Base-by-base conservation (phyloP, 1,284 basidiomycete genomes). In the Anthracocystis walkeri region DNA sequence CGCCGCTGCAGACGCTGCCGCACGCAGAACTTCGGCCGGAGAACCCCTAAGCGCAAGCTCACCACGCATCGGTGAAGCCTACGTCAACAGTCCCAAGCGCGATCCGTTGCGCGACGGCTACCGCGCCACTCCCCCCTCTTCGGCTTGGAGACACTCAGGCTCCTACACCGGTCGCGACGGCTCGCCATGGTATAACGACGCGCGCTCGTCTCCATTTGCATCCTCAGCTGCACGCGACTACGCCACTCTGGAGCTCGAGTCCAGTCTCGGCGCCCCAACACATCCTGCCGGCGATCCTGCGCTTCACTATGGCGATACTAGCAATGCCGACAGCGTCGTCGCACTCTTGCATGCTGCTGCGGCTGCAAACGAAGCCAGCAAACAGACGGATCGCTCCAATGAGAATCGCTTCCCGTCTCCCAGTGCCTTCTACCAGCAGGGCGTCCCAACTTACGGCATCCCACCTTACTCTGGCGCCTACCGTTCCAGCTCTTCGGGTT, bases 161-260 rank as follows among this genome's bases (percentile, higher is more conserved):
- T 73, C 65, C 12, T 76, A 70, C 58, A 70, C 65, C 11, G 69
- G 71, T 14, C 62, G 81, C 25, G 82, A 83, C 33, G 74, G 65
- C 27, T 78, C 79, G 7, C 75, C 81, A 7, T 83, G 82, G 82
- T 79, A 75, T 41, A 66, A 62, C 41, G 79, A 82, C 33, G 67
- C 67, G 14, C 78, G 82, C 33, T 78, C 71, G 25, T 83, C 82
- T 16, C 82, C 82, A 7, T 83, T 82, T 49, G 82, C 82, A 25
- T 79, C 79, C 2, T 75, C 71, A 29, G 77, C 78, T n/a, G 69
- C 75, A 12, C 68, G 75, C 44, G 79, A 79, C 41, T 77, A 77
- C 25, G 66, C 75, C 38, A 63, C 69, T 1, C 54, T 77, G 20
- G 75, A 77, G 33, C 65, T 77, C 42, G 75, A 77, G 21, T 62